A percentile compares a stretch with the other conserved stretches of the same genome.
Conservation (phyloP, 768 basidiomycete genomes). For the Termitomyces sp. region DNA sequence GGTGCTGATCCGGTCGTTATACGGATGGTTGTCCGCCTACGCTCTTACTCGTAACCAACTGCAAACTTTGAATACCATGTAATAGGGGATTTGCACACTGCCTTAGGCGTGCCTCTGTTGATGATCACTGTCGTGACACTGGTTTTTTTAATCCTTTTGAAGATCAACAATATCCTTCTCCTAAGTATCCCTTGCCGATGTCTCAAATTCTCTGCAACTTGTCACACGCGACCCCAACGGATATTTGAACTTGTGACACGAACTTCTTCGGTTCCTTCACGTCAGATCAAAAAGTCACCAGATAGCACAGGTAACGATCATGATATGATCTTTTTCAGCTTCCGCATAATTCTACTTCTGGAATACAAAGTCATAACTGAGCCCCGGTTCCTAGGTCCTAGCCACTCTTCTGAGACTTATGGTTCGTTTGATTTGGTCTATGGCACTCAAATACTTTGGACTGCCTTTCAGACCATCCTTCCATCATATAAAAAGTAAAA, state of each 20-base stretch:
- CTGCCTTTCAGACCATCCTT: neutral
- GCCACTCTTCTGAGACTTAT: neutral
- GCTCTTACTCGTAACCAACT: neutral
- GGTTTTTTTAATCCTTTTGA: neutral
- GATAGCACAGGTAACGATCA: neutral
- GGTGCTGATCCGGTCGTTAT: conserved; percentile 7
- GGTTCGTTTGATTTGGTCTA: neutral
- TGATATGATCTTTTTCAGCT: neutral
- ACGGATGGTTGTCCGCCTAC: neutral
- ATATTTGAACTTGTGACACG: neutral
- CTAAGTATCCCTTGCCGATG: neutral
- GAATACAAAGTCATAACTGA: neutral
- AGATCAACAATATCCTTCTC: neutral
- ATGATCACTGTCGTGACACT: neutral
- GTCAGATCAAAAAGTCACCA: neutral
- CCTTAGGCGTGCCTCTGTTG: neutral
- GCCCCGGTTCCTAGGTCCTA: no score
- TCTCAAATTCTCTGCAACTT: no score
- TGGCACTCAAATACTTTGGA: neutral
- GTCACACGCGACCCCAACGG: no score
- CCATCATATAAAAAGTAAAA: neutral
- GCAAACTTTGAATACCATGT: neutral
- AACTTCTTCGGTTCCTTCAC: neutral
- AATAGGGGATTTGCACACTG: neutral
- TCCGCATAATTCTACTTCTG: neutral